Conservation (phyloP, 139 green algal genomes). For the Coccomyxa sp. region DNA sequence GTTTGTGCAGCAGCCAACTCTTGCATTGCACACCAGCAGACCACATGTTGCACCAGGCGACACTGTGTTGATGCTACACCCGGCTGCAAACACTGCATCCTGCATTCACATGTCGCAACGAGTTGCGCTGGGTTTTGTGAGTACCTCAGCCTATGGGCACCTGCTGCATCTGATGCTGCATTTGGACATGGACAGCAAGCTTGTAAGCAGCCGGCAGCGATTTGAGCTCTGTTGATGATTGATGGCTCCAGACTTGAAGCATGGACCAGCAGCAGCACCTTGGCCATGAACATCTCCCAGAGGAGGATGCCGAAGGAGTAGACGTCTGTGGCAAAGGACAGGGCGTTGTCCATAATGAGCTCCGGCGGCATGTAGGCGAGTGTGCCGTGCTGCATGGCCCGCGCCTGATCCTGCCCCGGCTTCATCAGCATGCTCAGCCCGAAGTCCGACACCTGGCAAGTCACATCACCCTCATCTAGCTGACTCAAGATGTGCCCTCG, state of each 20-base stretch:
- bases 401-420: not conserved
- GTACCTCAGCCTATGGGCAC: not conserved
- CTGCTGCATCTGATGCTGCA: not conserved
- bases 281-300: not conserved
- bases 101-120: not conserved
- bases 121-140: not conserved
- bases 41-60: not conserved
- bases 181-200: not conserved
- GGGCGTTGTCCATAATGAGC: not conserved
- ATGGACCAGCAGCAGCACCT: not conserved
- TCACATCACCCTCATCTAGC: not conserved
- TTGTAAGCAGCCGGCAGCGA: too few relatives aligned
- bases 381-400: not conserved
- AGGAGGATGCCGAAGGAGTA: constrained; percentile 5
- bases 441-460: constrained; percentile 7
- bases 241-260: not conserved
- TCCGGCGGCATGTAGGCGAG: constrained; percentile 11
- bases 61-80: not conserved
- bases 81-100: not conserved
- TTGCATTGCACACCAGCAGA: not conserved
- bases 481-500: not conserved
- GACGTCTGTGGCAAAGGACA: constrained; percentile 6
- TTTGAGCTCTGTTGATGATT: not conserved
- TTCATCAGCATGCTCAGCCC: constrained; percentile 4
- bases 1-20: not conserved